These are phyloP conservation scores for Paramyrothecium roridum DNA, from an alignment of 2,329 filamentous ascomycete genomes.

Conservation along the genomic window DNA sequence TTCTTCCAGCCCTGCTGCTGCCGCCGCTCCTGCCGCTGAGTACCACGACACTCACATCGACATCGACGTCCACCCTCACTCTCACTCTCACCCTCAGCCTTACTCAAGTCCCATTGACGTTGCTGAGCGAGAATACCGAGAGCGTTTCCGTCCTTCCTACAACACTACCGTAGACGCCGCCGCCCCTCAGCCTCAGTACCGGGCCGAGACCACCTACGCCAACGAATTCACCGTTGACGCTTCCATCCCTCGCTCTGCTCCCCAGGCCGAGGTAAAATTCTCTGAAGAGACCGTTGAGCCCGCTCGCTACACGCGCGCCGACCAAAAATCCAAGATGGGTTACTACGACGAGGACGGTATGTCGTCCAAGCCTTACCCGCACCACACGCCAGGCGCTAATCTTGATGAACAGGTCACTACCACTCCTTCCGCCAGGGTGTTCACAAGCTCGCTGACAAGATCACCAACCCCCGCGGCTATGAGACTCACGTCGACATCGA, in stretches of 20 bases:
- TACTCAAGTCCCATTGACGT: slow-evolving; percentile 56
- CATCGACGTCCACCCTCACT: slow-evolving; percentile 53
- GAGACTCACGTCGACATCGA: slow-evolving; percentile 47
- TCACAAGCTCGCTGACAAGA: slow-evolving; percentile 56
- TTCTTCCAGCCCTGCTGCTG: background rate
- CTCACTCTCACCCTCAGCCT: slow-evolving; percentile 39
- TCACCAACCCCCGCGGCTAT: slow-evolving; percentile 45
- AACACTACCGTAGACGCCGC: slow-evolving; percentile 29
- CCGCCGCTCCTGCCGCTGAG: slow-evolving; percentile 28
- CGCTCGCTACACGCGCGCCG: slow-evolving; percentile 37
- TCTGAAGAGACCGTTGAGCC: slow-evolving; percentile 65
- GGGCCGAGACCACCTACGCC: slow-evolving; percentile 20
- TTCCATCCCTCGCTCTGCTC: slow-evolving; percentile 38
- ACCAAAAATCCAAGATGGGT: slow-evolving; percentile 56
- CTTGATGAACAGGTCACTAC: slow-evolving; percentile 46
- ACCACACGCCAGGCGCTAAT: background rate
- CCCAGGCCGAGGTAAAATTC: slow-evolving; percentile 56
- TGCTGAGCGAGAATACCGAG: slow-evolving; percentile 64
- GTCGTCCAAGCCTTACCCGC: slow-evolving; percentile 16
- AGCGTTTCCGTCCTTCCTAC: slow-evolving; percentile 54
- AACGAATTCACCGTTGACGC: slow-evolving; percentile 37
- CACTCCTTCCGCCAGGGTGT: slow-evolving; percentile 55
- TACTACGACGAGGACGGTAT: slow-evolving; percentile 63
- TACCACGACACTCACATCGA: slow-evolving; percentile 66
- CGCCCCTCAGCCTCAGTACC: slow-evolving; percentile 16